Percentiles rank a stretch among this genome's conserved stretches.
Conservation (phyloP, 768 basidiomycete species). For the Phaeotremella fagi region DNA sequence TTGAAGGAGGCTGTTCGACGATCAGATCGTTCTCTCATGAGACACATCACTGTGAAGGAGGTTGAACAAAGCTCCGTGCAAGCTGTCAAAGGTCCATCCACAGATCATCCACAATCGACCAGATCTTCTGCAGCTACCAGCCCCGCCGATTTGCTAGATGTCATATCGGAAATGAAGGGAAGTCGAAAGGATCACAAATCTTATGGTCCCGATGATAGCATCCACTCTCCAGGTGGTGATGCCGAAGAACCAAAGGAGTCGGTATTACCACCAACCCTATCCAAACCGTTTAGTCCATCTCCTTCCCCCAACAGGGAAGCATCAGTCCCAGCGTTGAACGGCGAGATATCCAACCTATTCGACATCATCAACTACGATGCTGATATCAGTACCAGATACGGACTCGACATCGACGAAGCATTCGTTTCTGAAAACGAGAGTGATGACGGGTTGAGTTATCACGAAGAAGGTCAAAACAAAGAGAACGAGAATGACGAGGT, state of each 20-base stretch:
- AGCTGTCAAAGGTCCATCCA: background rate
- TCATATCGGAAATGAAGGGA: background rate
- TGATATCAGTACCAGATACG: no score
- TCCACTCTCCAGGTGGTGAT: no score
- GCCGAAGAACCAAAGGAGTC: background rate
- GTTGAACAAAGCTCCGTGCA: no score
- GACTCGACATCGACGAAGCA: no score
- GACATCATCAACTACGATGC: no score
- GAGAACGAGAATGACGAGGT: background rate
- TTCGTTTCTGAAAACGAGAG: background rate
- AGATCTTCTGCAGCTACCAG: no score
- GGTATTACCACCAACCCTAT: background rate
- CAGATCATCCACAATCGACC: background rate
- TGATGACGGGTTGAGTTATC: background rate
- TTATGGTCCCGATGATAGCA: background rate
- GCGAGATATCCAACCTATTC: no score
- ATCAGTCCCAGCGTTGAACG: background rate
- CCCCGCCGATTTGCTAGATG: background rate
- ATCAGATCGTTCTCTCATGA: background rate
- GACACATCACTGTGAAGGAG: no score
- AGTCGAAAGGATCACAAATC: background rate
- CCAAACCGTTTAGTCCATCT: background rate
- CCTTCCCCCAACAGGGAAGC: background rate
- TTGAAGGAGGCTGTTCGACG: background rate
- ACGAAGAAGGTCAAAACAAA: background rate